Evolutionary conservation across 2,329 filamentous ascomycete species (phyloP), one percentile per base, ranked within the genome.

Genomic region (Kalmusia sp.): DNA sequence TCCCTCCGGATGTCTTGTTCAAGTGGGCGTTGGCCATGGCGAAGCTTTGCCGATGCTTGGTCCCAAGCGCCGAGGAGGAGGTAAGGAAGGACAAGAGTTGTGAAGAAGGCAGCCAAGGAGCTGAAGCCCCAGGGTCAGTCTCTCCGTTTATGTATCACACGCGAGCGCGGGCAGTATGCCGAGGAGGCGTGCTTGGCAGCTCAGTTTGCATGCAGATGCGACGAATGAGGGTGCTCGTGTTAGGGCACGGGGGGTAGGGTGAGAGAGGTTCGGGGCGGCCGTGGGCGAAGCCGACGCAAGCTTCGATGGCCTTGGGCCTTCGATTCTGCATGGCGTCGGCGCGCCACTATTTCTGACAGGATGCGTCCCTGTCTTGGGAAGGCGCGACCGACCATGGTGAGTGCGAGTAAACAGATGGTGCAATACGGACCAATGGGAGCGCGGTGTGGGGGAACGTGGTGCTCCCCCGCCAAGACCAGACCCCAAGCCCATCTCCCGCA

Each of bases 1-100:
- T 71, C 27, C 68, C 68, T 46, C 68, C 68, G 7, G 63, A 40
- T 9, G 63, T 67, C 48, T 61, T 65, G 44, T 55, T 39, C 21
- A 51, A 52, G 54, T 58, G 56, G 25, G 28, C 30, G 46, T 24
- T 35, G 37, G 43, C 33, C 37, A 43, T 44, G 52, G 15, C 51
- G 54, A 59, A 61, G 58, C 51, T 52, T 54, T 51, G 58, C 50
- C 58, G 52, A 64, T 46, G 54, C 57, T 55, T 47, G 52, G 51
- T 19, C 12, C 51, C 58, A 54, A 52, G 28, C 35, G 31, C 31
- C 49, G 45, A 49, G n/a, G 50, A 28, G 14, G 12, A 12, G 50
- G 14, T 31, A 51, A 55, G 52, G 50, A 52, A 38, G 28, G 40
- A 56, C 57, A 62, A 62, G 59, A 41, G 45, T 50, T 54, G 34